Evolutionary conservation across 2,329 filamentous ascomycete genomes (phyloP), one percentile per base, ranked within the genome.

Genomic region (Alternaria longipes): DNA sequence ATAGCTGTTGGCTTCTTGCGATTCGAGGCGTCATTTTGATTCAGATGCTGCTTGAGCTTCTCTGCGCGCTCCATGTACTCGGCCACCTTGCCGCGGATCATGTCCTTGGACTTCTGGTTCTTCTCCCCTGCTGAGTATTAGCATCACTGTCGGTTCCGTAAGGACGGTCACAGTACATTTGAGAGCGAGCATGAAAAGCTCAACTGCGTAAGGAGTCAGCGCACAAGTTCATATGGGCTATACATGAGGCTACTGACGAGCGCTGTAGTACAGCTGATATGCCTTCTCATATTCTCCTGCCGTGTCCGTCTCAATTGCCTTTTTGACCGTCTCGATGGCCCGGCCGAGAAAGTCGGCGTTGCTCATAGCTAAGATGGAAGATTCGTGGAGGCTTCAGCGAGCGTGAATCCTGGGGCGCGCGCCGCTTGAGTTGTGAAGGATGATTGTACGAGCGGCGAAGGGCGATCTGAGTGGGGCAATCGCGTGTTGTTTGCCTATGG

Each of bases 61-160:
- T 99, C 95, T 66, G 95, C 95, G 65, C 95, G 92, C 81, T 97
- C 94, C 91, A 99, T 97, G 85, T 99, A 99, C 78, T 97, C 94
- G 72, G 86, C 91, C 20, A 94, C 93, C 84, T 98, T 98, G 72
- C 91, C 89, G 71, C 95, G 91, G 80, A 99, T 97, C 87, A 97
- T 97, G 78, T 96, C 93, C 84, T 98, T 98, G 66, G 93, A 94
- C 73, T 94, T 94, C 66, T 91, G 89, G 83, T 97, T 98, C 87
- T 98, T 99, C 84, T 99, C 95, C 94, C 79, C 79, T 81, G 28
- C n/a, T 20, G 22, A 47, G 38, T 16, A 51, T 72, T 50, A 74
- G 71, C 70, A 57, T 20, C 11, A 51, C 22, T 36, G 20, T 42
- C 54, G 34, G 30, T 34, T 40, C 45, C 45, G 18, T 54, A 30